Percentiles rank a stretch among this genome's conserved stretches.
phyloP scores from a whole-genome alignment of 2,329 filamentous ascomycete species.

The Pseudogymnoascus sp. region DNA sequence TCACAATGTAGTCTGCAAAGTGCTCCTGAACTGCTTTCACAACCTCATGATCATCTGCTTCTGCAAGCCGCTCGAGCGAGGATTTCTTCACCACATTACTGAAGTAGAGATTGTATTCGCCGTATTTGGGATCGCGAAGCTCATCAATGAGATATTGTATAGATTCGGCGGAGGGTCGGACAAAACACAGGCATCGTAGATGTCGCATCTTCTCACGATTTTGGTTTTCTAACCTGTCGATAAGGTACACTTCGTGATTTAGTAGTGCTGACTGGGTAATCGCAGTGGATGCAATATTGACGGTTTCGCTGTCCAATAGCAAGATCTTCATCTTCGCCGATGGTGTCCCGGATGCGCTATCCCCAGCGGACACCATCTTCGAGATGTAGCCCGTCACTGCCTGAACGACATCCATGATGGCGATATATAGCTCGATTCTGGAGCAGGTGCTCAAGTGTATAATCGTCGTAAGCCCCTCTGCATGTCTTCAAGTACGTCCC shows the following conservation, averaged over 20 bases:
- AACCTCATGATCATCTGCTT: constrained; percentile 95
- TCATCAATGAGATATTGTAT: constrained; percentile 94
- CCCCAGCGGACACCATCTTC: constrained; percentile 86
- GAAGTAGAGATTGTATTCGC: constrained; percentile 95
- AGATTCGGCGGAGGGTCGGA: constrained; percentile 85
- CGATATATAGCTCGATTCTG: neutral
- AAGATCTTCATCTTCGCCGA: constrained; percentile 98
- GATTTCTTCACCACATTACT: constrained; percentile 98
- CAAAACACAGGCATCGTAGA: constrained; percentile 83
- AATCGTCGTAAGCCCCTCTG: neutral
- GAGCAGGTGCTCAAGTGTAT: constrained; percentile 1
- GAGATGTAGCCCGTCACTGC: constrained; percentile 91
- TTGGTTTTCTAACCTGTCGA: constrained; percentile 86
- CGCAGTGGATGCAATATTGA: constrained; percentile 87
- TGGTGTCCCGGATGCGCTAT: constrained; percentile 56
- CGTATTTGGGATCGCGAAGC: constrained; percentile 90
- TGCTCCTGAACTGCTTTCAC: constrained; percentile 91
- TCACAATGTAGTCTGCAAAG: constrained; percentile 90
- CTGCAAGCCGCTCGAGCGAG: constrained; percentile 82
- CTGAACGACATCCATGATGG: constrained; percentile 83
- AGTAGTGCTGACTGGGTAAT: constrained; percentile 92
- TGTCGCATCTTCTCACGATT: constrained; percentile 97
- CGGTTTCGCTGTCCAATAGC: constrained; percentile 85
- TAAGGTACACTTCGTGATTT: constrained; percentile 92
- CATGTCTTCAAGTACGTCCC: neutral